Evolutionary conservation across 164 flowering plant genomes (phyloP), one percentile per base, ranked within the genome.

Genomic region (Malania oleifera): DNA sequence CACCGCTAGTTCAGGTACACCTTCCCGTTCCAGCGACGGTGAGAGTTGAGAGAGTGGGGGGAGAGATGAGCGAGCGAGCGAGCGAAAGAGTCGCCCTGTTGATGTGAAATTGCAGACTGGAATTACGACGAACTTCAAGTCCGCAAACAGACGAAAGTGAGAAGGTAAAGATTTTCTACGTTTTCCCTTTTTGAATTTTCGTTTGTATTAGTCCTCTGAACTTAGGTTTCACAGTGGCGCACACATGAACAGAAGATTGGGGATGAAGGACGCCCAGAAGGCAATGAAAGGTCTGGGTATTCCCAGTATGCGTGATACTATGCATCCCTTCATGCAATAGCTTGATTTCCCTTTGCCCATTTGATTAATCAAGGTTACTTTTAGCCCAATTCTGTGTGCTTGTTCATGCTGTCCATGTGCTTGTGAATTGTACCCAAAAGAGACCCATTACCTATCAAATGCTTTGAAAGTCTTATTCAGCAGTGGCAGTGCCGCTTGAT

Each of bases 371-470:
- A 39, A 39, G 3, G 11, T 13, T 14, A 13, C 11, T 27, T 50
- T 27, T 26, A 9, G 37, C 6, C 37, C 37, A 9, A 31, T 31
- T 31, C 9, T 31, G 37, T 31, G 9, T 5, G 6, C 37, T 9
- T 31, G 6, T 31, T 31, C 6, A 9, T 50, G 35, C 7, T 25
- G 53, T 17, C 24, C 46, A 59, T 13, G 20, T 62, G 38, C 24
- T 46, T 63, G 60, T 46, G 3, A 10, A 45, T 17, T 54, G 22
- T 44, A n/a, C 43, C 54, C n/a, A 19, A 35, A 13, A 25, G 54
- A 55, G 53, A 35, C 37, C 17, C 18, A 47, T 17, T 45, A 31
- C 45, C 26, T 37, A 24, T 20, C 15, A 20, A 6, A 7, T 7
- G 43, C 43, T 13, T 14, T 39, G 43, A 39, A 13, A 39, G 43